Base-by-base conservation (phyloP, 129 eudicot genomes). In the Ambrosia trifida region DNA sequence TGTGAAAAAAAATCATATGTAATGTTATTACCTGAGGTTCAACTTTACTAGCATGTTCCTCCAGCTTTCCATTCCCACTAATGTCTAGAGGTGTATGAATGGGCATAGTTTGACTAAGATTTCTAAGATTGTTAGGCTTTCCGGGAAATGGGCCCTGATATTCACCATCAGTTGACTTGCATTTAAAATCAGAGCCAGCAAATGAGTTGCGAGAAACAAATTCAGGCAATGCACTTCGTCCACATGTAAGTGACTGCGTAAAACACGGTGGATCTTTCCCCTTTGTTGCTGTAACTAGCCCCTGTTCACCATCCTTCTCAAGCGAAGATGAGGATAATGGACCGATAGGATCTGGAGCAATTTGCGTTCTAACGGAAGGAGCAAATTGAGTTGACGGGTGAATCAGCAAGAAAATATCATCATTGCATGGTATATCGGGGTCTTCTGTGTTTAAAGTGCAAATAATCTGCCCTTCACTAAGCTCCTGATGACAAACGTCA, bases 351-450 rank as follows among this genome's bases (percentile, higher is more conserved):
- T 75, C 85, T 54, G 68, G 24, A 19, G 70, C 33, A 54, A 52
- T 43, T 40, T 73, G 88, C 78, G 64, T 80, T 33, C 87, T 67
- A 20, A 81, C 68, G 19, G 85, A 76, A 60, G 78, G 60, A 50
- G 84, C 78, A 76, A 79, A 81, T 49, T 89, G 77, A 33, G 88
- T 69, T 33, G 86, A 78, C 36, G 91, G 95, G 59, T 88, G 95
- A 78, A 83, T 86, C 58, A 89, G 94, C 77, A 91, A 84, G 83
- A 89, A 86, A 73, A 89, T 85, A 80, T 89, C 95, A 83, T 92
- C 96, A 72, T 92, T 92, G 79, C 96, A 84, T 32, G 98, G 96
- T 67, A 92, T 89, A 46, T 92, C 98, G 8, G 88, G 74, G 74
- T 89, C 95, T 79, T 89, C 95, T 1, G 83, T 86, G 74, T 92